These are phyloP conservation scores for Diaporthe vaccinii DNA, from an alignment of 2,329 filamentous ascomycete species.

Conservation along the genomic window DNA sequence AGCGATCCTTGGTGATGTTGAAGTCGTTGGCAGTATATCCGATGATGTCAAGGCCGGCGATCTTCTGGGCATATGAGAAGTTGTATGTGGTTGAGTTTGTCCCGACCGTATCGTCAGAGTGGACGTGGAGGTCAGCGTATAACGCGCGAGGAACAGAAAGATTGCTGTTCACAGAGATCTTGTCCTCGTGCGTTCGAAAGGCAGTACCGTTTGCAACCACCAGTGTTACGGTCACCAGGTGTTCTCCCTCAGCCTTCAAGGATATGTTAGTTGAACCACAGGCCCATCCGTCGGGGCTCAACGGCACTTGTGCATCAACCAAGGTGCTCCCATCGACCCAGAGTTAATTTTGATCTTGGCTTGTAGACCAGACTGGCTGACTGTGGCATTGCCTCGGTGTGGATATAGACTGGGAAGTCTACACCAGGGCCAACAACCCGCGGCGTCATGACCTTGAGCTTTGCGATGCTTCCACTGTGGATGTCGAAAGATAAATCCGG, in stretches of 20 bases:
- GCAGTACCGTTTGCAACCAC: background rate
- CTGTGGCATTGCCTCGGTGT: conserved; percentile 46
- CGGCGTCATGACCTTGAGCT: conserved; percentile 44
- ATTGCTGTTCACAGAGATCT: background rate
- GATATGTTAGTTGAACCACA: background rate
- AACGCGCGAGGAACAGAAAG: conserved; percentile 44
- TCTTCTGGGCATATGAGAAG: conserved; percentile 52
- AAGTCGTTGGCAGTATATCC: conserved; percentile 57
- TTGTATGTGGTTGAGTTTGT: conserved; percentile 53
- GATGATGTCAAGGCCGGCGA: conserved; percentile 53
- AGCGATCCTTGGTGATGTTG: conserved; percentile 52
- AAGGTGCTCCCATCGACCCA: background rate
- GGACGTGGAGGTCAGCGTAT: conserved; percentile 53
- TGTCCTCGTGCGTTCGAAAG: background rate
- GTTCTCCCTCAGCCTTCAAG: background rate
- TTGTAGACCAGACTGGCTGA: background rate
- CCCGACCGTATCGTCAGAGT: conserved; percentile 55
- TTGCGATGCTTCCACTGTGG: conserved; percentile 42
- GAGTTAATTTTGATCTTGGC: background rate
- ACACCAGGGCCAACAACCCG: conserved; percentile 44
- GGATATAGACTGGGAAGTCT: conserved; percentile 45
- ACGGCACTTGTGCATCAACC: background rate
- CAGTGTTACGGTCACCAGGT: background rate
- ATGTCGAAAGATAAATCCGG: conserved; percentile 50
- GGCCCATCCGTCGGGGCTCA: background rate